Evolutionary conservation across 345 rosid species (phyloP).

Genomic region (Cardamine occulta): DNA sequence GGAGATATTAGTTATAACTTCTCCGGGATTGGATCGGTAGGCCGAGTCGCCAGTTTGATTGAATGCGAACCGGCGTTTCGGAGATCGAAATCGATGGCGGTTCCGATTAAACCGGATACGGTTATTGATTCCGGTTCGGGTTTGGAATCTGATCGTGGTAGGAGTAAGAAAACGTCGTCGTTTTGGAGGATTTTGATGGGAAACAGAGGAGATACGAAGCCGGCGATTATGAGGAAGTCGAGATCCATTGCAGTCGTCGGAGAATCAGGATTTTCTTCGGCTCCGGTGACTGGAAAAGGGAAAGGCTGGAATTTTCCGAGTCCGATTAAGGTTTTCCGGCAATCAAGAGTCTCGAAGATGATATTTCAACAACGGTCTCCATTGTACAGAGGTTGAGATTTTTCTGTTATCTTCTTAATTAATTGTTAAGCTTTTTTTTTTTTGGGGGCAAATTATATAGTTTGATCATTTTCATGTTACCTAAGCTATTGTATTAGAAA

Average conservation of each 20-base stretch:
- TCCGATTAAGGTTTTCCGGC: slow-evolving; percentile 89
- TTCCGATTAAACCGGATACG: slow-evolving; percentile 57
- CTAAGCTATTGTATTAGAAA: slow-evolving; percentile 13
- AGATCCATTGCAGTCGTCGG: slow-evolving; percentile 69
- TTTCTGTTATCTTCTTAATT: background rate
- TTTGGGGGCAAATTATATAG: background rate
- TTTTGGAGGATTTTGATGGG: slow-evolving; percentile 62
- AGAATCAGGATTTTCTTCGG: slow-evolving; percentile 42
- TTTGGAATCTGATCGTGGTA: background rate
- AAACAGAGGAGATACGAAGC: slow-evolving; percentile 48
- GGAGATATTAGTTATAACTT: slow-evolving; percentile 34
- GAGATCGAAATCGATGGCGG: slow-evolving; percentile 79
- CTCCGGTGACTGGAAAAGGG: slow-evolving; percentile 45
- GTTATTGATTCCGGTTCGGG: slow-evolving; percentile 21
- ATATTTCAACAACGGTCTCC: slow-evolving; percentile 70
- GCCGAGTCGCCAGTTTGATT: slow-evolving; percentile 61
- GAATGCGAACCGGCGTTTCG: slow-evolving; percentile 76
- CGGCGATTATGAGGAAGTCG: slow-evolving; percentile 76
- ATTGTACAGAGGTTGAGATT: slow-evolving; percentile 71
- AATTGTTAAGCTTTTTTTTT: background rate
- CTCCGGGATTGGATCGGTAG: slow-evolving; percentile 50
- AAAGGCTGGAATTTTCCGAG: slow-evolving; percentile 81
- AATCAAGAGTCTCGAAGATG: slow-evolving; percentile 58
- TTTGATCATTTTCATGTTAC: slow-evolving; percentile 24
- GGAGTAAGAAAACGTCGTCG: slow-evolving; percentile 44